Evolutionary conservation across 2,329 filamentous ascomycete genomes (phyloP).

Genomic region (Hymenoscyphus linearis): DNA sequence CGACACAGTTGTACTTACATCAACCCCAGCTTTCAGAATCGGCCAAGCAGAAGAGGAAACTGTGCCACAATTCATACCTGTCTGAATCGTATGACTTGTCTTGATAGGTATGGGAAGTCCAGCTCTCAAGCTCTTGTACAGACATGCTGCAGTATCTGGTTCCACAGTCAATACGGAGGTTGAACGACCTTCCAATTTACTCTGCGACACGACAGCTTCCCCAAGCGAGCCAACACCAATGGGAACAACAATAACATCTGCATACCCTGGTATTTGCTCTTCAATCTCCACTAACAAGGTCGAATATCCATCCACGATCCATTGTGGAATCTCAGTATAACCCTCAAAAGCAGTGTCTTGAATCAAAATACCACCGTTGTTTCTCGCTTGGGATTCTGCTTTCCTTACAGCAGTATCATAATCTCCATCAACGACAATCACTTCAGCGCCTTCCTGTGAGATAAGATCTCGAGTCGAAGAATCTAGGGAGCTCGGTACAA

Average conservation of each 20-base stretch:
- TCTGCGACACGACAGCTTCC: constrained; percentile 63
- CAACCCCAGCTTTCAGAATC: constrained; percentile 37
- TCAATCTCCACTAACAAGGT: constrained; percentile 69
- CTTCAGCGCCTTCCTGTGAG: constrained; percentile 54
- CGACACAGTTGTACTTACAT: constrained; percentile 38
- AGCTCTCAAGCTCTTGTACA: constrained; percentile 41
- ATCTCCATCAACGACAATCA: constrained; percentile 48
- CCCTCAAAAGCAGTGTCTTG: constrained; percentile 64
- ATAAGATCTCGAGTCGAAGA: constrained; percentile 50
- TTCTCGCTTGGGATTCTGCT: constrained; percentile 40
- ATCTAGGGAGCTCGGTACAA: constrained; percentile 57
- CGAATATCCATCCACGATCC: constrained; percentile 73
- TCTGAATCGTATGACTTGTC: constrained; percentile 43
- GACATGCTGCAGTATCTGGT: constrained; percentile 57
- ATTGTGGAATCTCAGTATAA: constrained; percentile 61
- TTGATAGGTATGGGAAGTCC: constrained; percentile 32
- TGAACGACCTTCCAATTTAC: constrained; percentile 43
- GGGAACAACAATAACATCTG: constrained; percentile 54
- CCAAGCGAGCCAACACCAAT: constrained; percentile 71
- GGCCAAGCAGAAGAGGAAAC: constrained; percentile 43
- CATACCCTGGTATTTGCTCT: constrained; percentile 45
- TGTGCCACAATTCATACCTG: constrained; percentile 47
- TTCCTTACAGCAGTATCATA: constrained; percentile 60
- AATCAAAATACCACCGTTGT: constrained; percentile 48
- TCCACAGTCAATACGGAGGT: constrained; percentile 61